Evolutionary conservation across 164 flowering plant species (phyloP).

Genomic region (Dillenia turbinata): DNA sequence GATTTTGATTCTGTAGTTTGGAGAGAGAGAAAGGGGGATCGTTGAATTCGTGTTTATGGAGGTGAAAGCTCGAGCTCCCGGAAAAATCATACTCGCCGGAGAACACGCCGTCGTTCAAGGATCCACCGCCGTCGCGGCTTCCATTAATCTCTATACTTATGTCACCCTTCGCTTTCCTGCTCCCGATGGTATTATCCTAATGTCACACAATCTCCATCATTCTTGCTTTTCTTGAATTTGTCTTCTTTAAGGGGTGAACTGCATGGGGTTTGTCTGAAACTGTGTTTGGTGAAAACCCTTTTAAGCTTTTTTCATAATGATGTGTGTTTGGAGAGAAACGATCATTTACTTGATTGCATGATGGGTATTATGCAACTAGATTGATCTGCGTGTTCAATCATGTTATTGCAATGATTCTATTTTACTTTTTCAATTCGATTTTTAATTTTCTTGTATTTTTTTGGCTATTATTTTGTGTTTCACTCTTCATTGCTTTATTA

Average conservation of each 20-base stretch:
- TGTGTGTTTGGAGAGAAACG: too few relatives aligned
- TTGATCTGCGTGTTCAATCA: too few relatives aligned
- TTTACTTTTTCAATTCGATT: too few relatives aligned
- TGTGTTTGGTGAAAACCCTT: conserved; percentile 3
- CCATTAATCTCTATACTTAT: conserved; percentile 74
- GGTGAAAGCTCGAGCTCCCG: conserved; percentile 85
- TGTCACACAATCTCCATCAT: background rate
- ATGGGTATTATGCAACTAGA: too few relatives aligned
- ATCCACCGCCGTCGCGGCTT: conserved; percentile 84
- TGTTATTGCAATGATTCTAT: too few relatives aligned
- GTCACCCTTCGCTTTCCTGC: conserved; percentile 45
- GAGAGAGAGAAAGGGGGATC: conserved; percentile 1
- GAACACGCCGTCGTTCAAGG: conserved; percentile 99
- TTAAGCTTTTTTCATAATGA: background rate
- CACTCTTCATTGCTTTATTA: too few relatives aligned
- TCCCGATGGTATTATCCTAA: conserved; percentile 27
- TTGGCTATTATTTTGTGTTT: too few relatives aligned
- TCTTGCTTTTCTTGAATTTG: background rate
- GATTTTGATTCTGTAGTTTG: too few relatives aligned
- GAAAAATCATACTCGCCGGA: conserved; percentile 88
- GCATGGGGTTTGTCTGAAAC: conserved; percentile 8
- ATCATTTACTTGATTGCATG: too few relatives aligned
- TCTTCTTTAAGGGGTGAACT: background rate
- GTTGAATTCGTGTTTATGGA: conserved; percentile 39
- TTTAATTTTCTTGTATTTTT: too few relatives aligned